phyloP scores from a whole-genome alignment of 2,329 filamentous ascomycete species.

The Tolypocladium inflatum region DNA sequence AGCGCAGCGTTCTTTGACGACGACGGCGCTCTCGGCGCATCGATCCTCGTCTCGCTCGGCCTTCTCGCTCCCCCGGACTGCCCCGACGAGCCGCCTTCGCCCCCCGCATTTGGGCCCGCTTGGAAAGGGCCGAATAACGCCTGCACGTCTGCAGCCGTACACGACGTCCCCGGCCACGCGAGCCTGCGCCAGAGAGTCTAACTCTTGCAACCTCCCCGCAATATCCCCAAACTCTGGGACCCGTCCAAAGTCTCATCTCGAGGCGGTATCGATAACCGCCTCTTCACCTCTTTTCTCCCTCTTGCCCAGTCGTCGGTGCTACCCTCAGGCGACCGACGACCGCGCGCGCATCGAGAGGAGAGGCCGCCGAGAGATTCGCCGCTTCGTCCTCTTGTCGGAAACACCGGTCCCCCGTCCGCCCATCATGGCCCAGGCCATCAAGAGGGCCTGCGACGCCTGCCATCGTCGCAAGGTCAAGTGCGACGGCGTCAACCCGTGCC shows the following conservation, averaged over 20 bases:
- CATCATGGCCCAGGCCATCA: slow-evolving; percentile 42
- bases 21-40: background rate
- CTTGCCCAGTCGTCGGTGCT: background rate
- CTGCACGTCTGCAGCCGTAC: slow-evolving; percentile 17
- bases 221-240: slow-evolving; percentile 9
- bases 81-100: background rate
- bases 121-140: slow-evolving; percentile 27
- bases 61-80: slow-evolving; percentile 5
- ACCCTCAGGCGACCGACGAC: background rate
- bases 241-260: background rate
- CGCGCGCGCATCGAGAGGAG: background rate
- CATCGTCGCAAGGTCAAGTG: slow-evolving; percentile 69
- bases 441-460: slow-evolving; percentile 62
- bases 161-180: slow-evolving; percentile 8
- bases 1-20: background rate
- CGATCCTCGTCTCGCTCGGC: background rate
- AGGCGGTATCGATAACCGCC: slow-evolving; percentile 4
- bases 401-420: background rate
- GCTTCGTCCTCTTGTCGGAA: background rate
- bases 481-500: slow-evolving; percentile 60
- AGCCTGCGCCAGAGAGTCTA: background rate
- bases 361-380: background rate
- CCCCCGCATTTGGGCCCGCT: slow-evolving; percentile 22
- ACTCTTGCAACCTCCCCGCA: slow-evolving; percentile 14
- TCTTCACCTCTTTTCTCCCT: background rate